Evolutionary conservation across 164 flowering plant genomes (phyloP).

Genomic region (Magnolia changhungtana): DNA sequence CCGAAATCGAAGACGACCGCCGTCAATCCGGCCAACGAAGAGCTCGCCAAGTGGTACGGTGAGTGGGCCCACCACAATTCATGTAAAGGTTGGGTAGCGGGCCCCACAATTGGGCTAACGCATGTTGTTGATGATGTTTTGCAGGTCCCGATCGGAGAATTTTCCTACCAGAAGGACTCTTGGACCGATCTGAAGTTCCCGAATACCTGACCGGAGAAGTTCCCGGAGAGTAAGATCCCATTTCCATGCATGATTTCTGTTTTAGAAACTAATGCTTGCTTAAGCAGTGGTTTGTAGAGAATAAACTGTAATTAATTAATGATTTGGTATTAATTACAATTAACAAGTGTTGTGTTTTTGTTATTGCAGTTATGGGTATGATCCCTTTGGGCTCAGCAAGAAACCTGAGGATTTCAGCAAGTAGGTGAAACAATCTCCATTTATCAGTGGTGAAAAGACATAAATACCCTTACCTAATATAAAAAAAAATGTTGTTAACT

Average conservation of each 20-base stretch:
- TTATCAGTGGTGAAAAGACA: too few species aligned
- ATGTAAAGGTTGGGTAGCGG: background rate
- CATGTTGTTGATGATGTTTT: background rate
- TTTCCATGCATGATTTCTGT: background rate
- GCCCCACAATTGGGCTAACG: background rate
- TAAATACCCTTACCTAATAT: too few species aligned
- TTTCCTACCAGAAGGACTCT: slow-evolving; percentile 91
- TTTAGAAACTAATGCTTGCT: background rate
- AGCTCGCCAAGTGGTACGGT: slow-evolving; percentile 99
- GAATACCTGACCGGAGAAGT: slow-evolving; percentile 96
- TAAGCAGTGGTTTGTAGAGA: background rate
- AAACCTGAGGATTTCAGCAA: slow-evolving; percentile 89
- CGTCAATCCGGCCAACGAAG: slow-evolving; percentile 54
- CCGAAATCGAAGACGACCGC: slow-evolving; percentile 48
- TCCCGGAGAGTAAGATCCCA: slow-evolving; percentile 83
- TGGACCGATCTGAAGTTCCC: slow-evolving; percentile 89
- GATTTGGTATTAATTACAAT: background rate
- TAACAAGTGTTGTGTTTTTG: background rate
- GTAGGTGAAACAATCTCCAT: slow-evolving; percentile 34
- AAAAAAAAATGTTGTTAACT: too few species aligned
- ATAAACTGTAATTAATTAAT: background rate
- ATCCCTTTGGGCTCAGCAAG: slow-evolving; percentile 97
- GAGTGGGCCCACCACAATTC: slow-evolving; percentile 18
- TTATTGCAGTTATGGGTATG: slow-evolving; percentile 86
- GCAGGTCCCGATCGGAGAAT: slow-evolving; percentile 96